phyloP scores from a whole-genome alignment of 192 early-diverging fungal species.

The Coemansia biformis region DNA sequence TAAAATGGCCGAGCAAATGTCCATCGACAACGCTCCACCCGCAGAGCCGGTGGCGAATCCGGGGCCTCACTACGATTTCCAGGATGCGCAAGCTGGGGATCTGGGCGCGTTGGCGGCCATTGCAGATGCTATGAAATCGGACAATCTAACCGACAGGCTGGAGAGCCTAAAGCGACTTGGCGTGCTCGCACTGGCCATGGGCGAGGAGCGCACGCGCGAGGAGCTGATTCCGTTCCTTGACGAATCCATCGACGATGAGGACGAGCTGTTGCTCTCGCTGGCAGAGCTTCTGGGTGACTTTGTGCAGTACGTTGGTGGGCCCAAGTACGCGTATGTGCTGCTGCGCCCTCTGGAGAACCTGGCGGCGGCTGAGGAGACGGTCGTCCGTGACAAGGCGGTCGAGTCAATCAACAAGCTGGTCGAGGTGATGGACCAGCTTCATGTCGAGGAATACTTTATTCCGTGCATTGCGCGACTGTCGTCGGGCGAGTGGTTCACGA shows the following conservation, averaged over 20 bases:
- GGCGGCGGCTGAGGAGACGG: conserved; percentile 94
- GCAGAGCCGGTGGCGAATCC: conserved; percentile 4
- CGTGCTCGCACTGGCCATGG: conserved; percentile 77
- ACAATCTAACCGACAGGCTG: conserved; percentile 48
- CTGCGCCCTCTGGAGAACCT: conserved; percentile 92
- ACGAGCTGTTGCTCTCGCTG: conserved; percentile 89
- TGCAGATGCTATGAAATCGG: conserved; percentile 51
- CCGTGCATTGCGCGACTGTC: conserved; percentile 89
- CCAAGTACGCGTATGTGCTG: conserved; percentile 77
- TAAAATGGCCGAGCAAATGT: conserved; percentile 50
- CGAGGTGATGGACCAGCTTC: conserved; percentile 62
- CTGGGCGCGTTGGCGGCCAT: conserved; percentile 45
- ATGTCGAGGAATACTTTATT: conserved; percentile 85
- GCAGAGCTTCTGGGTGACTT: conserved; percentile 93
- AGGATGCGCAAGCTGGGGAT: conserved; percentile 46
- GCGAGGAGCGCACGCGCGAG: conserved; percentile 86
- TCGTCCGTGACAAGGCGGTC: conserved; percentile 98
- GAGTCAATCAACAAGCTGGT: conserved; percentile 86
- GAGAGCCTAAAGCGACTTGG: conserved; percentile 50
- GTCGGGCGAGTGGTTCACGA: conserved; percentile 97
- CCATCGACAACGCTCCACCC: conserved; percentile 42
- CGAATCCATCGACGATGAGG: conserved; percentile 99
- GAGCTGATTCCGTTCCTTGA: conserved; percentile 98
- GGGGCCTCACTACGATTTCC: conserved; percentile 40
- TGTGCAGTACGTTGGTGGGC: conserved; percentile 88